Evolutionary conservation across 2,329 filamentous ascomycete genomes (phyloP), one percentile per base, ranked within the genome.

Genomic region (Aspergillus aculeatinus): DNA sequence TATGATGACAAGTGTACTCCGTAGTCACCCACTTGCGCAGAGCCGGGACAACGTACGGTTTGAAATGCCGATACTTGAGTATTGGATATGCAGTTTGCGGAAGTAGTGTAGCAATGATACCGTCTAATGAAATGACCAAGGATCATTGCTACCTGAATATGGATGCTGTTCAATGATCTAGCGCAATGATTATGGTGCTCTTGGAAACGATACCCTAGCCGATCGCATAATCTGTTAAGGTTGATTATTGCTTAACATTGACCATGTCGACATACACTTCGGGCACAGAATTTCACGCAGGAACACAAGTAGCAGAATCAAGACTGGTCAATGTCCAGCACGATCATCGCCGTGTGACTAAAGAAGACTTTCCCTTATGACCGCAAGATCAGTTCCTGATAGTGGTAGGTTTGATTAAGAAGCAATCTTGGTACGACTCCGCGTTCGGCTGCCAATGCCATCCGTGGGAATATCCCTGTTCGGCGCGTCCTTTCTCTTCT

Each of bases 381-480:
- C 39, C 39, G 39, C 39, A 44, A n/a, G 16, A 44, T 7, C 12
- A 44, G 39, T 16, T 19, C 19, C 14, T 44, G 12, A 44, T 7
- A 6, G 39, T 44, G 16, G 16, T 7, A 44, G 5, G 39, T 44
- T 16, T 16, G 16, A 35, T 60, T 44, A 63, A 23, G 57, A 68
- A 19, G 67, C 61, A 47, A 64, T 64, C 64, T 77, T 73, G 51
- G 73, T 74, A 29, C 75, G 74, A 62, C 74, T 77, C 53, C 76
- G 73, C 48, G 76, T 77, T 39, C 75, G 69, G 61, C 73, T 77
- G 35, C 76, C 74, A 60, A 74, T 70, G 10, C 75, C 73, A 65
- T 73, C 72, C 21, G 64, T 65, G 10, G 72, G 66, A 31, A 71
- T 61, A 9, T 61, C 54, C 57, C 68, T 70, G 57, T 71, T 73